Conservation (phyloP, 192 early-diverging fungal species). For the Dissophora globulifera region DNA sequence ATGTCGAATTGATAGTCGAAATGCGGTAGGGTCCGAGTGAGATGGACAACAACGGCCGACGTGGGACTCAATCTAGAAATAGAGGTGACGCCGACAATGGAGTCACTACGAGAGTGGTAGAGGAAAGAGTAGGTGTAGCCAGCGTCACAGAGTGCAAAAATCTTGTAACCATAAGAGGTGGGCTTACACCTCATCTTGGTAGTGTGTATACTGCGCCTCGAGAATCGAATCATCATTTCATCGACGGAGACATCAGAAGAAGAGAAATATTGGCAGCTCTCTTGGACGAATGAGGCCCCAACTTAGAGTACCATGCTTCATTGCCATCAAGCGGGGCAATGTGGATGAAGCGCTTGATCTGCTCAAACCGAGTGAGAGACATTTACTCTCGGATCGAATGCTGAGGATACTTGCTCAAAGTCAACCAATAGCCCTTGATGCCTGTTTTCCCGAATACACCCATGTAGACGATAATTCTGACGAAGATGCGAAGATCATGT, state of each 20-base stretch:
- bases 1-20: constrained; percentile 9
- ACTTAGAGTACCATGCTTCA: constrained; percentile 6
- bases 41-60: constrained; percentile 20
- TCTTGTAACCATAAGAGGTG: constrained; percentile 36
- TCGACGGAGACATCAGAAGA: constrained; percentile 32
- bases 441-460: constrained; percentile 10
- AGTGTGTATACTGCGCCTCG: constrained; percentile 22
- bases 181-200: constrained; percentile 49
- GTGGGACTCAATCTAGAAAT: constrained; percentile 17
- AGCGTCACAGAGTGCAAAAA: constrained; percentile 38
- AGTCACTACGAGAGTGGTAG: constrained; percentile 9
- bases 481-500: constrained; percentile 19
- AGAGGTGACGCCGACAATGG: background rate
- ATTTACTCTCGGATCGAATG: constrained; percentile 24
- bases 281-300: constrained; percentile 28
- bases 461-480: constrained; percentile 37
- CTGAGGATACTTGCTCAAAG: background rate
- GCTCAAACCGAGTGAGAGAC: constrained; percentile 19
- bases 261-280: constrained; percentile 22
- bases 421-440: constrained; percentile 14
- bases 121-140: constrained; percentile 49
- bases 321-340: background rate
- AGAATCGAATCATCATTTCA: constrained; percentile 44
- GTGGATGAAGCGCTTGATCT: constrained; percentile 35
- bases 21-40: constrained; percentile 20